These are phyloP conservation scores for Aspergillus candidus DNA, from an alignment of 2,329 filamentous ascomycete species.

Conservation along the genomic window DNA sequence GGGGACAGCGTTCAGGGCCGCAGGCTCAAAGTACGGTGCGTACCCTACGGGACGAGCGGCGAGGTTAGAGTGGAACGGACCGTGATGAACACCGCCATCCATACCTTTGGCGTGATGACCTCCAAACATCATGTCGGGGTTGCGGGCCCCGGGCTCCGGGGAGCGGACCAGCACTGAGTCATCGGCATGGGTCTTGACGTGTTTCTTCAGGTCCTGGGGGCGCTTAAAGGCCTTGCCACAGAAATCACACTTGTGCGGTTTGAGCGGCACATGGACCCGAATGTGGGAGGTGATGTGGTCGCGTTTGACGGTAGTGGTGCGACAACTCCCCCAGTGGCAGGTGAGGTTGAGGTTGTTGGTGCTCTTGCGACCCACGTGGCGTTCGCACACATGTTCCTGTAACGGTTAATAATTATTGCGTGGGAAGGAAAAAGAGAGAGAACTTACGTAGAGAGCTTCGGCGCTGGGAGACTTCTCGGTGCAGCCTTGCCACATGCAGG, in stretches of 20 bases:
- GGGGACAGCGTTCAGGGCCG: slow-evolving; percentile 43
- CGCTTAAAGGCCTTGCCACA: slow-evolving; percentile 99
- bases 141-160: slow-evolving; percentile 51
- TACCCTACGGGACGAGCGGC: slow-evolving; percentile 20
- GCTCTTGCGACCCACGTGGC: slow-evolving; percentile 96
- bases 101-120: slow-evolving; percentile 32
- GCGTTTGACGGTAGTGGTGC: slow-evolving; percentile 95
- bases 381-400: slow-evolving; percentile 95
- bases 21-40: slow-evolving; percentile 46
- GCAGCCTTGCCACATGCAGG: slow-evolving; percentile 59
- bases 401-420: not conserved
- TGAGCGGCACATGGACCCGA: slow-evolving; percentile 94
- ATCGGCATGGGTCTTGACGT: slow-evolving; percentile 97
- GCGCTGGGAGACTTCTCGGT: slow-evolving; percentile 54
- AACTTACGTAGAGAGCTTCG: slow-evolving; percentile 57
- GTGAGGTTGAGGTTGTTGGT: slow-evolving; percentile 98
- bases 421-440: not conserved
- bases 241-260: slow-evolving; percentile 98
- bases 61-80: slow-evolving; percentile 5
- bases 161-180: slow-evolving; percentile 72
- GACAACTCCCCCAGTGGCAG: slow-evolving; percentile 94
- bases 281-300: slow-evolving; percentile 99
- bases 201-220: slow-evolving; percentile 97
- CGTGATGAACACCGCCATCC: slow-evolving; percentile 5
- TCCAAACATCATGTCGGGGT: slow-evolving; percentile 38